Percentiles rank a stretch among this genome's conserved stretches.
Conservation (phyloP, 2,329 filamentous ascomycete species). For the Raffaelea albimanens region DNA sequence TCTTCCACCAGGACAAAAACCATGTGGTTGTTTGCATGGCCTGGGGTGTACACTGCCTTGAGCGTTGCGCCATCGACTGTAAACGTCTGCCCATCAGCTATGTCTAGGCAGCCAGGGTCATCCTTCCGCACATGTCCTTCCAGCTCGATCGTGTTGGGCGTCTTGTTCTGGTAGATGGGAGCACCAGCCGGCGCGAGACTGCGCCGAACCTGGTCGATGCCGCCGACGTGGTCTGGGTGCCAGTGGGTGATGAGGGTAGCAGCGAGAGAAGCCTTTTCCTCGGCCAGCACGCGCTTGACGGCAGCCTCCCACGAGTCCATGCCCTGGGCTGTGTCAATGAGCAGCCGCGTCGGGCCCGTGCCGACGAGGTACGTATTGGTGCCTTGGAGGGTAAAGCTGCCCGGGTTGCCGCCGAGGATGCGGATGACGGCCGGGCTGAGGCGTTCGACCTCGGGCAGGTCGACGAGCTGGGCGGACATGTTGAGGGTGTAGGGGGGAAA, state of each 20-base stretch:
- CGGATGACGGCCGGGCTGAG: slow-evolving; percentile 71
- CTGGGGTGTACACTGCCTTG: slow-evolving; percentile 54
- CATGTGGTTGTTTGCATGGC: slow-evolving; percentile 65
- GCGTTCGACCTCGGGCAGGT: slow-evolving; percentile 65
- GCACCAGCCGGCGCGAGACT: slow-evolving; percentile 53
- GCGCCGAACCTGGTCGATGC: slow-evolving; percentile 59
- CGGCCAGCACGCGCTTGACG: slow-evolving; percentile 53
- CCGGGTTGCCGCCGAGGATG: slow-evolving; percentile 82
- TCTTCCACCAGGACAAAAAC: slow-evolving; percentile 52
- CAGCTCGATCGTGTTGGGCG: slow-evolving; percentile 13
- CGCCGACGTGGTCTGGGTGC: slow-evolving; percentile 80
- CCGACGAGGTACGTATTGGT: slow-evolving; percentile 96
- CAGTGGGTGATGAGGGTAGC: slow-evolving; percentile 77
- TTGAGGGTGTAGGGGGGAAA: no score
- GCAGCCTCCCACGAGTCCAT: slow-evolving; percentile 60
- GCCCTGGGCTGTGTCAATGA: slow-evolving; percentile 89
- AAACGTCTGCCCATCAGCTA: slow-evolving; percentile 40
- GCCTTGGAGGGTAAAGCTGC: slow-evolving; percentile 67
- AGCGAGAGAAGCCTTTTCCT: slow-evolving; percentile 61
- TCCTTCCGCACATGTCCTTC: not conserved
- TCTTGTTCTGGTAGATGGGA: slow-evolving; percentile 51
- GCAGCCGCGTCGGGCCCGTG: slow-evolving; percentile 59
- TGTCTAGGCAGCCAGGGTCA: slow-evolving; percentile 18
- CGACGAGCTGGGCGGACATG: slow-evolving; percentile 35
- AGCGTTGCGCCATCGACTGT: slow-evolving; percentile 45